Base-by-base conservation (phyloP, 2,329 filamentous ascomycete species). In the Epichloe amarillans region DNA sequence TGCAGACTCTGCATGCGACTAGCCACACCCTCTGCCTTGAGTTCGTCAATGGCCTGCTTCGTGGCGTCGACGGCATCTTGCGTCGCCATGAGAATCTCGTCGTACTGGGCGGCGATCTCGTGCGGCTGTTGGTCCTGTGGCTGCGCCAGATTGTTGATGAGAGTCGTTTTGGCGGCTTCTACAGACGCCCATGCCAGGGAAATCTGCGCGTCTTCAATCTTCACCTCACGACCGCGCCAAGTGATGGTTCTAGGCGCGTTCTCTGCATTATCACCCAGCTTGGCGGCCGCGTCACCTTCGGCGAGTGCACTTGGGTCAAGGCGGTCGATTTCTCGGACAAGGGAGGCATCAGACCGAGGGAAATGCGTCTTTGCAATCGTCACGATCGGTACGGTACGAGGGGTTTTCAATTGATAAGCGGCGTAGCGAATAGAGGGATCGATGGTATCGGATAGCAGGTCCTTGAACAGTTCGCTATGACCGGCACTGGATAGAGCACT, bases 61-160 rank as follows among this genome's bases (percentile, higher is more conserved):
- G 90, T 93, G 5, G 89, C 88, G 68, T 98, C 93, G 19, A 91
- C 88, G 3, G 88, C 88, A 64, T 98, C 91, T 67, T 97, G 93
- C 57, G 88, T 93, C 21, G 89, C 83, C 57, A 86, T 88, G 26
- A 98, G 80, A 49, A 97, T 83, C 55, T 86, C 86, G 59, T 98
- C 93, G 65, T 97, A 98, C 6, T 88, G 88, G 8, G 83, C 85
- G 11, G 90, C 88, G 60, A 84, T 81, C 53, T 93, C 86, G 57
- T 74, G 80, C 48, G 72, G 76, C 50, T 72, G 69, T 53, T 70
- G 66, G 35, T 69, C 65, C 38, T 62, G 60, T 3, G 69, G 62
- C 7, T 72, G 69, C 3, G 67, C 64, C 41, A 83, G 62, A 50
- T 70, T 72, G 51, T 75, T 67, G 1, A 71, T 64, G 37, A 84